Evolutionary conservation across 768 basidiomycete genomes (phyloP).

Genomic region (Dacryopinax primogenitus): DNA sequence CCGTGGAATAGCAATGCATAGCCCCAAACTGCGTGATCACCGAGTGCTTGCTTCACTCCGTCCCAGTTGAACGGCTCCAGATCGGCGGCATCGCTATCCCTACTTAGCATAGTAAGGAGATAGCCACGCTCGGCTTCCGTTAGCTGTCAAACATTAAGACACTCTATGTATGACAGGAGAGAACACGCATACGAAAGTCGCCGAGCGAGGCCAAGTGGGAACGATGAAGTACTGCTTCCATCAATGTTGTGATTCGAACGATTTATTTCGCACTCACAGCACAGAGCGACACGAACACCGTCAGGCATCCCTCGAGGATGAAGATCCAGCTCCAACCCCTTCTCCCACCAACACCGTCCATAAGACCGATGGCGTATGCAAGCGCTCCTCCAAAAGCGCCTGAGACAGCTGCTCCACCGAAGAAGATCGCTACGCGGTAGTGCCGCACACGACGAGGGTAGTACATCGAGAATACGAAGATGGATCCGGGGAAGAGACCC

Average conservation of each 20-base stretch:
- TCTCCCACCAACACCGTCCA: slow-evolving; percentile 48
- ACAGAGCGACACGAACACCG: slow-evolving; percentile 34
- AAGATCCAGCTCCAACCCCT: slow-evolving; percentile 56
- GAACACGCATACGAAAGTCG: slow-evolving; percentile 37
- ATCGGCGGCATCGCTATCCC: slow-evolving; percentile 43
- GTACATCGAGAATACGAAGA: slow-evolving; percentile 48
- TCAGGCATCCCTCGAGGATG: slow-evolving; percentile 36
- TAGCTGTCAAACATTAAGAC: no score
- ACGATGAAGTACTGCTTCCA: slow-evolving; percentile 35
- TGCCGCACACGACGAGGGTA: slow-evolving; percentile 48
- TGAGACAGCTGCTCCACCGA: slow-evolving; percentile 47
- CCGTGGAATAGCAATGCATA: slow-evolving; percentile 52
- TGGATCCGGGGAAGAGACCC: slow-evolving; percentile 42
- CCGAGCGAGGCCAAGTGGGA: slow-evolving; percentile 47
- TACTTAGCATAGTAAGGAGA: slow-evolving; percentile 37
- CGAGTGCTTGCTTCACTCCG: slow-evolving; percentile 43
- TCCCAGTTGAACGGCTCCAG: slow-evolving; percentile 46
- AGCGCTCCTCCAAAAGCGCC: slow-evolving; percentile 55
- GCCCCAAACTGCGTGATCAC: slow-evolving; percentile 46
- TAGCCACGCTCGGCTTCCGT: slow-evolving; percentile 39
- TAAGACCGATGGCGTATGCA: slow-evolving; percentile 46
- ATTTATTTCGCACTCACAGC: slow-evolving; percentile 20
- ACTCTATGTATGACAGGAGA: not conserved
- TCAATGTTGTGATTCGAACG: not conserved
- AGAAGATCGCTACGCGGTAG: slow-evolving; percentile 50